These are phyloP conservation scores for Mikania micrantha DNA, from an alignment of 129 eudicot genomes.

Conservation along the genomic window DNA sequence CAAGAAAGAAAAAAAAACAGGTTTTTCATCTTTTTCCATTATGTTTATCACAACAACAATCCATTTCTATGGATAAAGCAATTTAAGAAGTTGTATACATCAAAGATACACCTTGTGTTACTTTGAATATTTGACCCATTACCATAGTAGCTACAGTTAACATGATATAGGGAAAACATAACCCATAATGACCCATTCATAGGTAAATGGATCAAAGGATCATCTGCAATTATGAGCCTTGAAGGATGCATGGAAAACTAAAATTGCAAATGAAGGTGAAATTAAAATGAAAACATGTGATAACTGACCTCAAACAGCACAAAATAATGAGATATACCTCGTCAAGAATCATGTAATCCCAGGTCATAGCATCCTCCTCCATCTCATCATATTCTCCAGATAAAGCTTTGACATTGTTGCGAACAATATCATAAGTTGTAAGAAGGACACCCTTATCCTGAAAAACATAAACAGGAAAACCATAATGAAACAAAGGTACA, in stretches of 20 bases:
- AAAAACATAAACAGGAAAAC: neutral
- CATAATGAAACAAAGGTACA: neutral
- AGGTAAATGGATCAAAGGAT: neutral
- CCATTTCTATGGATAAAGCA: neutral
- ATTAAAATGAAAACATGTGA: neutral
- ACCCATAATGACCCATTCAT: neutral
- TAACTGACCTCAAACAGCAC: neutral
- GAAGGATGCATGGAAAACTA: neutral
- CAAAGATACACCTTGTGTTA: neutral
- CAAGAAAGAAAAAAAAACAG: neutral
- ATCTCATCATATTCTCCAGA: slow-evolving; percentile 51
- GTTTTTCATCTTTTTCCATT: neutral
- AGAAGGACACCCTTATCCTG: slow-evolving; percentile 90
- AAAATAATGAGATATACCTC: slow-evolving; percentile 44
- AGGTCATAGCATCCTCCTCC: slow-evolving; percentile 55
- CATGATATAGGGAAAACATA: neutral
- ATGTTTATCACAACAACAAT: neutral
- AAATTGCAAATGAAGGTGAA: neutral
- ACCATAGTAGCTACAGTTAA: neutral
- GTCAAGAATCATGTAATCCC: slow-evolving; percentile 97
- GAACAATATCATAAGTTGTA: slow-evolving; percentile 91
- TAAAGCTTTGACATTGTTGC: slow-evolving; percentile 69
- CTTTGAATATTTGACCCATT: neutral
- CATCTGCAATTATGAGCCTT: neutral
- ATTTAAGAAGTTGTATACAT: neutral